A percentile compares a stretch with the other conserved stretches of the same genome.
Evolutionary conservation across 495 filamentous ascomycete genomes (phyloP).

Genomic region (Neurospora sp.): DNA sequence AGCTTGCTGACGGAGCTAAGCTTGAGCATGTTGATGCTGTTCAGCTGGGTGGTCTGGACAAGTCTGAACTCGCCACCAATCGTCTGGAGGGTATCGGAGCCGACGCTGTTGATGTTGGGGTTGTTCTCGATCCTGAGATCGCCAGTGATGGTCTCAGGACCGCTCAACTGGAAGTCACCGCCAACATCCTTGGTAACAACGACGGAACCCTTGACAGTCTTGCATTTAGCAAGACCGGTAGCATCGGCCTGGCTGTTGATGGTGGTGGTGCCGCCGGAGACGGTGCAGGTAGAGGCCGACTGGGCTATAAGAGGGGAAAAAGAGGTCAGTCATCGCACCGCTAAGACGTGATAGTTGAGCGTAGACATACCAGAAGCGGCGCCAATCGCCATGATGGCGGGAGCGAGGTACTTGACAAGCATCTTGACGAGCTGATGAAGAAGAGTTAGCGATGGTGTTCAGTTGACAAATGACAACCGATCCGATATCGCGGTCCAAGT

Average conservation of each 20-base stretch:
- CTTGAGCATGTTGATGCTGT: constrained; percentile 48
- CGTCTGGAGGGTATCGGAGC: constrained; percentile 32
- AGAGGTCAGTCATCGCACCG: constrained; percentile 9
- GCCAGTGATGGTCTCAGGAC: constrained; percentile 56
- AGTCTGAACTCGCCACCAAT: constrained; percentile 60
- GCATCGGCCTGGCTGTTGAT: constrained; percentile 67
- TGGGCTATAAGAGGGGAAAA: constrained; percentile 30
- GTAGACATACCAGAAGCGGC: constrained; percentile 53
- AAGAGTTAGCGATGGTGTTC: constrained; percentile 13
- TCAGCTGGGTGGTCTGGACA: constrained; percentile 53
- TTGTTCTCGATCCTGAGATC: constrained; percentile 53
- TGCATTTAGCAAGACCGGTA: constrained; percentile 53
- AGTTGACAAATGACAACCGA: constrained; percentile 3
- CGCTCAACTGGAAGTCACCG: constrained; percentile 43
- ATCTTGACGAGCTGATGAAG: constrained; percentile 44
- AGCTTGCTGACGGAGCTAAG: constrained; percentile 57
- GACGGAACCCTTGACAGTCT: constrained; percentile 59
- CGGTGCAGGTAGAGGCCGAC: constrained; percentile 32
- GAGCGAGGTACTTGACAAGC: constrained; percentile 63
- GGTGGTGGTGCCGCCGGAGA: constrained; percentile 32
- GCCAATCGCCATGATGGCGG: constrained; percentile 63
- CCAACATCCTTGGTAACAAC: constrained; percentile 46
- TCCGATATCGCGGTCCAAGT: neutral
- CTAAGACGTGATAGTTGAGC: neutral
- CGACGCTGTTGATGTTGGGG: constrained; percentile 33